phyloP scores from a whole-genome alignment of 768 basidiomycete species.

The Russula foetens region DNA sequence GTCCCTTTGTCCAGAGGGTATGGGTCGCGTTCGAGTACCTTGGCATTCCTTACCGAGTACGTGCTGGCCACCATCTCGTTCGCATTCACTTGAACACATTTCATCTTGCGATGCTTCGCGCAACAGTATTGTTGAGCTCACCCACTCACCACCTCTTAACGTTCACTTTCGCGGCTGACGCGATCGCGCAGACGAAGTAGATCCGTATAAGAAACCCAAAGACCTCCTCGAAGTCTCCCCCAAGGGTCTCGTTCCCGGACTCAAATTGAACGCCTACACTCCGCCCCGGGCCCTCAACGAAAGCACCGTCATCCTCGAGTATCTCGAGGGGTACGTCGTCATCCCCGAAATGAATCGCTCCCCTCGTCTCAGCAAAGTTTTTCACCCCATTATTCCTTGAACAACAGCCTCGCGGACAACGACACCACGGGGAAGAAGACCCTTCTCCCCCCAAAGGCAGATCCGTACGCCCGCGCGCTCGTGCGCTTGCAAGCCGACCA shows the following conservation, averaged over 20 bases:
- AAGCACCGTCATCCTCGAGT: constrained; percentile 73
- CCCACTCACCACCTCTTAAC: background rate
- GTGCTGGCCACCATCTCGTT: constrained; percentile 3
- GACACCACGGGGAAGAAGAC: background rate
- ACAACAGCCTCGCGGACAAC: background rate
- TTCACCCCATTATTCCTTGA: too few relatives aligned
- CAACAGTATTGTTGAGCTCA: background rate
- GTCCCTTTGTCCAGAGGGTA: constrained; percentile 75
- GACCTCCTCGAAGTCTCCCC: constrained; percentile 77
- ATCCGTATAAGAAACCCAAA: constrained; percentile 74
- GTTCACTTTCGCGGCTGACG: background rate
- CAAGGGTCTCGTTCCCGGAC: constrained; percentile 70
- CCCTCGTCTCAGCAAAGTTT: background rate
- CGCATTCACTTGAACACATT: background rate
- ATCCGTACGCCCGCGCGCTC: constrained; percentile 62
- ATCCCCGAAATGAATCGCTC: background rate
- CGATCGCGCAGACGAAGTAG: constrained; percentile 55
- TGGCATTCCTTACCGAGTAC: constrained; percentile 60
- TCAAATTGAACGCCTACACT: constrained; percentile 44
- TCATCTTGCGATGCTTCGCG: background rate
- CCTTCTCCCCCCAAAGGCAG: constrained; percentile 47
- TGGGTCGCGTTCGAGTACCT: constrained; percentile 72
- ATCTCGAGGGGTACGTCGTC: constrained; percentile 61
- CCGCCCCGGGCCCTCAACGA: constrained; percentile 66
- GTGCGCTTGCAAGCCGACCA: constrained; percentile 63